phyloP scores from a whole-genome alignment of 306 rosid species.

The Senna tora region DNA sequence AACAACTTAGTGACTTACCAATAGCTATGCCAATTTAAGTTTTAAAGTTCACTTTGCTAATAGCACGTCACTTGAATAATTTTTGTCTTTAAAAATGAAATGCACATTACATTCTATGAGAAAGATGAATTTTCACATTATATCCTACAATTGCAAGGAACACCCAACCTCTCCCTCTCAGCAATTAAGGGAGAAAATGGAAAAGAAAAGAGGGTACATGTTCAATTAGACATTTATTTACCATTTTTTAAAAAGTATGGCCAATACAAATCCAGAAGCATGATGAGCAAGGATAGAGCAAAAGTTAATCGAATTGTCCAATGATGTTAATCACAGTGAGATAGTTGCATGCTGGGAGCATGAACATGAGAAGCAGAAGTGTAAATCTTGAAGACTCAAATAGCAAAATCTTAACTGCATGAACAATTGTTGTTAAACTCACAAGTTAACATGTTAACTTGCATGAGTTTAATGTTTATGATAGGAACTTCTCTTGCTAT shows the following conservation, averaged over 20 bases:
- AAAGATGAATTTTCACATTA: conserved; percentile 15
- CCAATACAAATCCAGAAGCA: conserved; percentile 24
- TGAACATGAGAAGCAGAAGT: conserved; percentile 2
- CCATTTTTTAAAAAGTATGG: background rate
- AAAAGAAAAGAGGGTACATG: conserved; percentile 1
- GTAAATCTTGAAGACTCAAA: conserved; percentile 22
- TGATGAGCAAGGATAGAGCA: background rate
- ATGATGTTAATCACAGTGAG: conserved; percentile 12
- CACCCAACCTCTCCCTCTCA: conserved; percentile 2
- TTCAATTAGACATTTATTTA: conserved; percentile 19
- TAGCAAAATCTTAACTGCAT: background rate
- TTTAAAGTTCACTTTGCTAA: conserved; percentile 22
- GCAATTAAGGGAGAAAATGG: background rate
- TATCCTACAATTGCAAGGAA: background rate
- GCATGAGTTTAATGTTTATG: no score
- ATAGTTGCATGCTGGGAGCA: conserved; percentile 8
- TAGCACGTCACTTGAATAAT: conserved; percentile 6
- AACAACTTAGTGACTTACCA: background rate
- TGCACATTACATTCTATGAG: conserved; percentile 12
- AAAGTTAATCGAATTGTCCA: conserved; percentile 8
- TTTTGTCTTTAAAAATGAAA: background rate
- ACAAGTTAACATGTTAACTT: no score
- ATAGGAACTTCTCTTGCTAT: no score
- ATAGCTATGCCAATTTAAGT: background rate
- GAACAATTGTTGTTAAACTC: background rate